phyloP scores from a whole-genome alignment of 2,329 filamentous ascomycete genomes.

The Cladophialophora bantiana region DNA sequence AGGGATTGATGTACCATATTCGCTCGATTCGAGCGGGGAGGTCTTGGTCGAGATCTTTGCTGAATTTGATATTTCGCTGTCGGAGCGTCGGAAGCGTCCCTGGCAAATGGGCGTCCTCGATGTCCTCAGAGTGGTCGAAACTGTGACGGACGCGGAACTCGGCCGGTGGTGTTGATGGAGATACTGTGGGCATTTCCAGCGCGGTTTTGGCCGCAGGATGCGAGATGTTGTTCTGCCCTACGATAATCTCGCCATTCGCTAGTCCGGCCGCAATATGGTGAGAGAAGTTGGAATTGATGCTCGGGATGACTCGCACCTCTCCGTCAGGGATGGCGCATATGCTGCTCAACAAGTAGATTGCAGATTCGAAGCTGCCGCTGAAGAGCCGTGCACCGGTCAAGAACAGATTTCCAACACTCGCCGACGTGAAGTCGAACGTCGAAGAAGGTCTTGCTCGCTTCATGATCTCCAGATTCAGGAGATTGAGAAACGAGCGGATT shows the following conservation, averaged over 20 bases:
- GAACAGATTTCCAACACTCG: conserved; percentile 80
- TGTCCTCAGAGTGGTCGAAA: conserved; percentile 44
- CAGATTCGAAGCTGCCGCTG: conserved; percentile 88
- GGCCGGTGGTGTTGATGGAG: conserved; percentile 42
- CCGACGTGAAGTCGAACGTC: conserved; percentile 77
- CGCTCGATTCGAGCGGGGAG: conserved; percentile 78
- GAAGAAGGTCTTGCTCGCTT: conserved; percentile 75
- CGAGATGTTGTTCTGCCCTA: conserved; percentile 90
- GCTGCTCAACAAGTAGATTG: conserved; percentile 86
- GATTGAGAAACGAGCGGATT: conserved; percentile 77
- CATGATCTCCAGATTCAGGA: conserved; percentile 77
- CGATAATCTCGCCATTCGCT: conserved; percentile 76
- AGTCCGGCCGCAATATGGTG: conserved; percentile 91
- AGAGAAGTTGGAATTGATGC: conserved; percentile 93
- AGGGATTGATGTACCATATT: conserved; percentile 98
- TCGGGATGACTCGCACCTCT: conserved; percentile 79
- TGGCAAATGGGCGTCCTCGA: conserved; percentile 55
- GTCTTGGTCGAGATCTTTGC: conserved; percentile 84
- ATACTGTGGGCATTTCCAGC: conserved; percentile 43
- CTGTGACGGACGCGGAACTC: conserved; percentile 36
- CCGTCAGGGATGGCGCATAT: conserved; percentile 81
- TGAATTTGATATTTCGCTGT: conserved; percentile 81
- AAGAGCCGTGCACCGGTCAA: conserved; percentile 86
- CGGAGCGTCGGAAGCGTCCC: conserved; percentile 79
- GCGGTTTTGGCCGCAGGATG: conserved; percentile 66